Conservation (phyloP, 1,284 basidiomycete species). For the Ceratobasidium sp. region DNA sequence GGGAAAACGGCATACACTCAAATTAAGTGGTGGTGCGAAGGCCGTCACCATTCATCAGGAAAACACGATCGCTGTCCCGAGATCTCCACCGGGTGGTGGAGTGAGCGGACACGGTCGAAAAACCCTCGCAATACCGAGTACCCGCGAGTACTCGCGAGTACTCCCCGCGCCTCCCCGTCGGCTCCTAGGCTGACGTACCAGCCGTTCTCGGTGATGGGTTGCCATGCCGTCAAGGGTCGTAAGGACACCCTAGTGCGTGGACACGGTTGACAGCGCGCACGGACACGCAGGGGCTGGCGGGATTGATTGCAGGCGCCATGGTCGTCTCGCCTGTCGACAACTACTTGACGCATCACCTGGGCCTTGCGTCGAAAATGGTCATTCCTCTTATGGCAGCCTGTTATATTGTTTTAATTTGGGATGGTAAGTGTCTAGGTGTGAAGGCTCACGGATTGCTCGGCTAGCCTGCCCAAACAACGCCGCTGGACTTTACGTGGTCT, state of each 20-base stretch:
- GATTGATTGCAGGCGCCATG: constrained; percentile 68
- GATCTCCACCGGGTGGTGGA: too few relatives aligned
- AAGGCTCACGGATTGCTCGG: not conserved
- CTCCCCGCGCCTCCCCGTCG: constrained; percentile 71
- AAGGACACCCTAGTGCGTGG: too few relatives aligned
- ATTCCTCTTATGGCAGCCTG: constrained; percentile 67
- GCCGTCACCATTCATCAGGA: too few relatives aligned
- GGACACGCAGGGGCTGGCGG: too few relatives aligned
- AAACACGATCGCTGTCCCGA: too few relatives aligned
- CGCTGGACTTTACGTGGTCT: constrained; percentile 69
- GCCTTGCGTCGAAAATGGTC: constrained; percentile 67
- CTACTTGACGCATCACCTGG: constrained; percentile 75
- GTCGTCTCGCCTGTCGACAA: constrained; percentile 77
- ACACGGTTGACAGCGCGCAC: too few relatives aligned
- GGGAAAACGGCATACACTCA: too few relatives aligned
- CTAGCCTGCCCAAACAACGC: constrained; percentile 70
- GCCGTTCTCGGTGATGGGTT: constrained; percentile 64
- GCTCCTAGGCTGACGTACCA: too few relatives aligned
- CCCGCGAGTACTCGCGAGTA: constrained; percentile 67
- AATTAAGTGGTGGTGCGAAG: too few relatives aligned
- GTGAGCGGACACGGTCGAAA: too few relatives aligned
- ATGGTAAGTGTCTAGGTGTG: constrained; percentile 60
- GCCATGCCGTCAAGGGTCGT: too few relatives aligned
- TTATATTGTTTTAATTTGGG: constrained; percentile 76
- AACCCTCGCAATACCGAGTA: constrained; percentile 67